Percentiles rank a stretch among this genome's conserved stretches.
These are phyloP conservation scores for Sugiyamaella chiloensis DNA, from an alignment of 805 yeast species.

Conservation along the genomic window DNA sequence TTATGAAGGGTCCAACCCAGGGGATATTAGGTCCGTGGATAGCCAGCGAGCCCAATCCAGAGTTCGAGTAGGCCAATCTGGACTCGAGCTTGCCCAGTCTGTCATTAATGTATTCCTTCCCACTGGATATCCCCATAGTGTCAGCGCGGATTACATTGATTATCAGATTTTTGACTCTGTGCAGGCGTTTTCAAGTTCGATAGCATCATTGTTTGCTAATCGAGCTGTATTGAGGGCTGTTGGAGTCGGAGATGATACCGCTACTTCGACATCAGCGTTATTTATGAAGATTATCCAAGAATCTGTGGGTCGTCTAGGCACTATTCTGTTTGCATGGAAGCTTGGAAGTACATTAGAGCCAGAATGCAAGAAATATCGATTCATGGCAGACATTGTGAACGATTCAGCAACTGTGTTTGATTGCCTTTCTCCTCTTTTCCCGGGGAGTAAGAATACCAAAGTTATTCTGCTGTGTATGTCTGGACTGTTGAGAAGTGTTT, in stretches of 20 bases:
- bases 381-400: conserved; percentile 35
- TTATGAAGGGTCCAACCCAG: conserved; percentile 19
- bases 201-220: conserved; percentile 34
- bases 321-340: conserved; percentile 37
- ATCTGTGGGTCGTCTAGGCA: conserved; percentile 36
- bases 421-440: conserved; percentile 33
- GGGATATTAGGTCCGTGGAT: conserved; percentile 8
- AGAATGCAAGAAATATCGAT: conserved; percentile 37
- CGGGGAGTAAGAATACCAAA: conserved; percentile 20
- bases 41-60: background rate
- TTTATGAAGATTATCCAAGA: conserved; percentile 37
- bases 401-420: conserved; percentile 36
- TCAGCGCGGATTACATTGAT: conserved; percentile 31
- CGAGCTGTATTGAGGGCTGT: conserved; percentile 35
- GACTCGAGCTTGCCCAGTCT: conserved; percentile 21
- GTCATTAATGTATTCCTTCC: conserved; percentile 35
- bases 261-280: conserved; percentile 37
- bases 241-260: conserved; percentile 37
- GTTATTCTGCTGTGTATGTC: conserved; percentile 32
- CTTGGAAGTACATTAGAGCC: conserved; percentile 35
- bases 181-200: conserved; percentile 36
- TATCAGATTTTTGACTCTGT: conserved; percentile 38
- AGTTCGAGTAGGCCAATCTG: conserved; percentile 7
- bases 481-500: conserved; percentile 33
- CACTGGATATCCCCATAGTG: conserved; percentile 37